phyloP scores from a whole-genome alignment of 164 flowering plant genomes.

The Aristolochia fimbriata region DNA sequence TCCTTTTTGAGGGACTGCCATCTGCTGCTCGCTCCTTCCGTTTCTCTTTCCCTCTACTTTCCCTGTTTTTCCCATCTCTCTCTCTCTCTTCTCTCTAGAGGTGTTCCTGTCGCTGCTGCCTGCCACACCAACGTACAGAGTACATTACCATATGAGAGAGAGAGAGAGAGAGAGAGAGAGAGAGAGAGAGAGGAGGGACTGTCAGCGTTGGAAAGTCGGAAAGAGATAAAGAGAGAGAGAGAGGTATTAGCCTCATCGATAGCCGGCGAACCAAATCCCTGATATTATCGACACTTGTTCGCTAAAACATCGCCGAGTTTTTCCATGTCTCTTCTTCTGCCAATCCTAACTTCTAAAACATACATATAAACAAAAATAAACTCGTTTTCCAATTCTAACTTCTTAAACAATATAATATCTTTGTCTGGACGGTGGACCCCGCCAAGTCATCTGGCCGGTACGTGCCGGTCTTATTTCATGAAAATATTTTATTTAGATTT shows the following conservation, averaged over 20 bases:
- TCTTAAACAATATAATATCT: no score
- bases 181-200: neutral
- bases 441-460: no score
- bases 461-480: no score
- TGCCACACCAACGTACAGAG: conserved; percentile 2
- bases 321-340: neutral
- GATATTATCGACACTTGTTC: neutral
- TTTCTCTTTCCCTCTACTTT: no score
- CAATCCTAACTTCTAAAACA: no score
- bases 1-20: conserved; percentile 4
- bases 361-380: no score
- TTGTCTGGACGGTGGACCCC: no score
- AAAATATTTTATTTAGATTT: no score
- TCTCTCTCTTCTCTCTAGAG: conserved; percentile 5
- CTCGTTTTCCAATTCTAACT: no score
- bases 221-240: neutral
- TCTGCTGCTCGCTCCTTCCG: neutral
- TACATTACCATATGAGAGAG: neutral
- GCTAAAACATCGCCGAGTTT: conserved; percentile 6
- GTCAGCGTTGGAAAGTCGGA: neutral
- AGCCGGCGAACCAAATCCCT: neutral
- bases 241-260: neutral
- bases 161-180: no score
- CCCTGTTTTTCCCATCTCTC: no score
- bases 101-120: neutral